Conservation (phyloP, 1,284 basidiomycete species). For the Takashimella koratensis region DNA sequence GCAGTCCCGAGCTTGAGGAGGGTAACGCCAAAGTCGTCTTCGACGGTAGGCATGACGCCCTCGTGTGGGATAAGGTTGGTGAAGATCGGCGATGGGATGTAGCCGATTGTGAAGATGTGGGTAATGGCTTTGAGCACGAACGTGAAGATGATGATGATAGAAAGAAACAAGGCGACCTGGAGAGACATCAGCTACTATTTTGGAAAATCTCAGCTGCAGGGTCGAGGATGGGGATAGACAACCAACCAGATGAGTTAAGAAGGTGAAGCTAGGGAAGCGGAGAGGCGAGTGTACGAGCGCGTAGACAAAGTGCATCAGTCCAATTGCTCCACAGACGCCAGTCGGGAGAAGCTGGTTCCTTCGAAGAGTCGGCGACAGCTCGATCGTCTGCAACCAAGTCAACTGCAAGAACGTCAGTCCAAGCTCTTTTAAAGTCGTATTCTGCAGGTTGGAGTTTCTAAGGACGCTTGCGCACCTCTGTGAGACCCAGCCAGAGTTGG, state of each 20-base stretch:
- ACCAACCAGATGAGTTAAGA: conserved; percentile 45
- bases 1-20: conserved; percentile 45
- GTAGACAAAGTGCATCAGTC: conserved; percentile 42
- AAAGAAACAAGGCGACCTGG: conserved; percentile 42
- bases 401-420: conserved; percentile 22
- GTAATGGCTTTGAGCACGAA: conserved; percentile 40
- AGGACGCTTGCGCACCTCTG: conserved; percentile 26
- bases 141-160: conserved; percentile 39
- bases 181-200: no score
- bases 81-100: conserved; percentile 38
- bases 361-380: conserved; percentile 28
- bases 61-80: conserved; percentile 42
- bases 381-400: conserved; percentile 43
- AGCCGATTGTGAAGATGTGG: conserved; percentile 45
- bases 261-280: conserved; percentile 46
- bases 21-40: conserved; percentile 46
- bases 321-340: conserved; percentile 39
- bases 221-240: not conserved
- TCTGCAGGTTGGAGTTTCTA: not conserved
- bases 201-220: no score
- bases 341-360: conserved; percentile 44
- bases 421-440: no score
- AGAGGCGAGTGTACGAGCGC: conserved; percentile 34
- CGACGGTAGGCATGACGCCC: conserved; percentile 32
- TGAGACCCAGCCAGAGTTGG: conserved; percentile 45